A percentile compares a stretch with the other conserved stretches of the same genome.
Conservation (phyloP, 2,329 filamentous ascomycete species). For the Fusarium longipes region DNA sequence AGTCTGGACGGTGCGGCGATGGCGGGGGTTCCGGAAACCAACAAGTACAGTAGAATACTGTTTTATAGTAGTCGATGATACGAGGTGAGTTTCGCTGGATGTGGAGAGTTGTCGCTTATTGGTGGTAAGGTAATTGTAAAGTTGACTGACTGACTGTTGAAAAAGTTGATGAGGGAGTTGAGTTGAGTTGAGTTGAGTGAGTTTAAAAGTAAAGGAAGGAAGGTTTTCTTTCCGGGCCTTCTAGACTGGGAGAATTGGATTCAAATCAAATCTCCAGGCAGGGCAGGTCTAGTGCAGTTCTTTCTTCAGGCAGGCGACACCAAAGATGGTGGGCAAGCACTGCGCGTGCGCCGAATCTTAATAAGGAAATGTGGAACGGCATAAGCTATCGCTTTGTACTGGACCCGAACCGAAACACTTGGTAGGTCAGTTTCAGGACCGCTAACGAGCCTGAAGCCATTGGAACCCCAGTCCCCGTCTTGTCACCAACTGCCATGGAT, state of each 20-base stretch:
- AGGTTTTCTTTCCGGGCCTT: slow-evolving; percentile 42
- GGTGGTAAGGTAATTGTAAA: not conserved
- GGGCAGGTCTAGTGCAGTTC: slow-evolving; percentile 20
- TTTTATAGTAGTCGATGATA: slow-evolving; percentile 17
- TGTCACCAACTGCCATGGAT: slow-evolving; percentile 19
- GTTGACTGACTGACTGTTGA: not conserved
- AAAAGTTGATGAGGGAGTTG: slow-evolving; percentile 19
- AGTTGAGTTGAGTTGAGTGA: slow-evolving; percentile 19
- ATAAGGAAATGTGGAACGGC: slow-evolving; percentile 28
- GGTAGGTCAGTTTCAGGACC: slow-evolving; percentile 36
- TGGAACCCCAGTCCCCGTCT: slow-evolving; percentile 24
- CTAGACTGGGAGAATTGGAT: slow-evolving; percentile 25
- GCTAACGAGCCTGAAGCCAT: slow-evolving; percentile 23
- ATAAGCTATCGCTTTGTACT: slow-evolving; percentile 24
- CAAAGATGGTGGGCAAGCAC: slow-evolving; percentile 16
- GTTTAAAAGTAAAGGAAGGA: slow-evolving; percentile 29
- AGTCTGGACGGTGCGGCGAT: slow-evolving; percentile 22
- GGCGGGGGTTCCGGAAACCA: slow-evolving; percentile 28
- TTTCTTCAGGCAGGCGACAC: not conserved
- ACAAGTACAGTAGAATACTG: slow-evolving; percentile 9
- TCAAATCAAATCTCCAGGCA: slow-evolving; percentile 35
- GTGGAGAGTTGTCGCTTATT: slow-evolving; percentile 12
- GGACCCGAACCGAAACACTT: slow-evolving; percentile 14
- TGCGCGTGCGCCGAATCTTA: slow-evolving; percentile 33
- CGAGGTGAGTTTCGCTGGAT: slow-evolving; percentile 16